Conservation (phyloP, 176 grass and related monocot genomes). For the Saccharum spontaneum region DNA sequence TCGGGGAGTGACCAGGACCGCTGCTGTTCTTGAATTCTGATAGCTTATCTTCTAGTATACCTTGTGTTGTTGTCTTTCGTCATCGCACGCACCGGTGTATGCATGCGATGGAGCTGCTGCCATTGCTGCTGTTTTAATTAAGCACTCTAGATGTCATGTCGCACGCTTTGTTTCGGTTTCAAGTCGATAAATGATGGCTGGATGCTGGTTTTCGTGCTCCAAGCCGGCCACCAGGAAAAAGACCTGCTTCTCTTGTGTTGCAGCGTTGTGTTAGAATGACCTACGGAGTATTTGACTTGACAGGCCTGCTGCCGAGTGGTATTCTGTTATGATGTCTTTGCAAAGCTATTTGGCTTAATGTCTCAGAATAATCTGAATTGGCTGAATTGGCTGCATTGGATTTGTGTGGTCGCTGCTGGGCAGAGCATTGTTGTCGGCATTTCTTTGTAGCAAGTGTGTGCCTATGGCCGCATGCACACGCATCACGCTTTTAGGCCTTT, state of each 20-base stretch:
- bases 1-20: constrained; percentile 10
- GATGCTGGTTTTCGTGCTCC: neutral
- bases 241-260: constrained; percentile 9
- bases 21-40: constrained; percentile 27
- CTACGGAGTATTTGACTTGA: constrained; percentile 36
- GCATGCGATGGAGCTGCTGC: constrained; percentile 23
- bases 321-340: neutral
- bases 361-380: neutral
- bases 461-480: neutral
- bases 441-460: neutral
- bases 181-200: constrained; percentile 55
- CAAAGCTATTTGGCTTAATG: neutral
- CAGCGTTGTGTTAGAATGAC: constrained; percentile 35
- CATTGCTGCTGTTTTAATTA: constrained; percentile 44
- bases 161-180: constrained; percentile 3
- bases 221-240: neutral
- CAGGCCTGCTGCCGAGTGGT: neutral
- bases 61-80: neutral
- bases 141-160: constrained; percentile 24
- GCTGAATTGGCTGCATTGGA: neutral
- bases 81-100: neutral
- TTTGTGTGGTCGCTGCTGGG: neutral
- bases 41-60: constrained; percentile 30
- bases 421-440: neutral
- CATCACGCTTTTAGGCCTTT: neutral